Percentiles rank a stretch among this genome's conserved stretches.
Conservation (phyloP, 2,329 filamentous ascomycete genomes). For the Fusarium duplospermum region DNA sequence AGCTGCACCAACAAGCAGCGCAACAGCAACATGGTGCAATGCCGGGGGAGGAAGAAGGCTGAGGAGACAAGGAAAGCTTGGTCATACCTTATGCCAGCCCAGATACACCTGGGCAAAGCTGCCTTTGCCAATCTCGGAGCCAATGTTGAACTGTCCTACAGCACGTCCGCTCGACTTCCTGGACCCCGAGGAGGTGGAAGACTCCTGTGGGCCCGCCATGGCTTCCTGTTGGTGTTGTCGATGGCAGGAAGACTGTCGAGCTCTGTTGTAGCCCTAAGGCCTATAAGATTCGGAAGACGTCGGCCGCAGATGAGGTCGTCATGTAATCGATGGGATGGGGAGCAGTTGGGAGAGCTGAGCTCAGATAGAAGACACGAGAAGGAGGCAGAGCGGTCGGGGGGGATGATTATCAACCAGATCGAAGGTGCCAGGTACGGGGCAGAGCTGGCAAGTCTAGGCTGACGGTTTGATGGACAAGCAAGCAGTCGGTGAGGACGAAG, state of each 20-base stretch:
- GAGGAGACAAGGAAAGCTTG: constrained; percentile 4
- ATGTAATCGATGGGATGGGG: constrained; percentile 52
- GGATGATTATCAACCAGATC: constrained; percentile 28
- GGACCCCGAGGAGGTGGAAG: constrained; percentile 50
- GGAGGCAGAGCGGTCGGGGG: constrained; percentile 5
- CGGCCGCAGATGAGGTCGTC: constrained; percentile 50
- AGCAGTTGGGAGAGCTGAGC: constrained; percentile 24
- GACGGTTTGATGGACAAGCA: constrained; percentile 32
- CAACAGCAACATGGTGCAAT: constrained; percentile 15
- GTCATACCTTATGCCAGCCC: constrained; percentile 79
- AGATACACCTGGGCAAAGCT: constrained; percentile 97
- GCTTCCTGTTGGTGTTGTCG: constrained; percentile 50
- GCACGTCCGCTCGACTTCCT: constrained; percentile 49
- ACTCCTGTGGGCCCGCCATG: constrained; percentile 55
- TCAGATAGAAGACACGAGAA: constrained; percentile 20
- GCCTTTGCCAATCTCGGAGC: constrained; percentile 93
- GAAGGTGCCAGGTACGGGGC: constrained; percentile 20
- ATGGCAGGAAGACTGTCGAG: constrained; percentile 49
- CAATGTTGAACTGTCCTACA: constrained; percentile 82
- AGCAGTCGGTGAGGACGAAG: constrained; percentile 43
- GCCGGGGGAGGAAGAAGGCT: constrained; percentile 21
- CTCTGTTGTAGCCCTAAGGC: constrained; percentile 50
- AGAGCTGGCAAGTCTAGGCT: constrained; percentile 19
- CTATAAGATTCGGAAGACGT: constrained; percentile 52
- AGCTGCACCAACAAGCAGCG: constrained; percentile 19